phyloP scores from a whole-genome alignment of 768 basidiomycete genomes.

The Serendipita vermifera region DNA sequence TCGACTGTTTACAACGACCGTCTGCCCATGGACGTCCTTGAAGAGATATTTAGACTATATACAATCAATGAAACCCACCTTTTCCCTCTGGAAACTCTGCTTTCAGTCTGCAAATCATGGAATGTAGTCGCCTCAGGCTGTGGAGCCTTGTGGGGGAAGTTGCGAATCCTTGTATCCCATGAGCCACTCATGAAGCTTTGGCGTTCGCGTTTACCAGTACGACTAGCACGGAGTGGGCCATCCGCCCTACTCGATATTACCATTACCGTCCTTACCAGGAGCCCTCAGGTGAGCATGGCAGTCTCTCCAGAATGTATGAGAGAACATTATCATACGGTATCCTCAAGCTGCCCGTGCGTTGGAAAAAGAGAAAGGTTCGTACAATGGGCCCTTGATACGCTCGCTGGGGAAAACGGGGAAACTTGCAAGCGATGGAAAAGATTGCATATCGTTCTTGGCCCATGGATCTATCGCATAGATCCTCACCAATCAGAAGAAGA shows the following conservation, averaged over 20 bases:
- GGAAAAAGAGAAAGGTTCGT: background rate
- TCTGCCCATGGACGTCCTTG: background rate
- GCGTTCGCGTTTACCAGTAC: background rate
- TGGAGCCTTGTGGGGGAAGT: background rate
- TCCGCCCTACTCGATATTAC: background rate
- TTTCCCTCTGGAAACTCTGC: background rate
- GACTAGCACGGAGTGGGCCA: background rate
- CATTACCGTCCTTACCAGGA: background rate
- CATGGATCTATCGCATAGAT: background rate
- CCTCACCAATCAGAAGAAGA: background rate
- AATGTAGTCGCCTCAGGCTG: background rate
- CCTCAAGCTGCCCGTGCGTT: background rate
- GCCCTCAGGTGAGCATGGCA: background rate
- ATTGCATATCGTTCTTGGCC: background rate
- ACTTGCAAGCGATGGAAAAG: background rate
- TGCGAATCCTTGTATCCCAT: too few species aligned
- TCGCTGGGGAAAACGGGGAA: background rate
- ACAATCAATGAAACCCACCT: background rate
- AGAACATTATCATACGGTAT: background rate
- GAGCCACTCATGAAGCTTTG: background rate
- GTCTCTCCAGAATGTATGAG: background rate
- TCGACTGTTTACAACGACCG: too few species aligned
- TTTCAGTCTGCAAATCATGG: background rate
- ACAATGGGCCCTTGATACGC: background rate
- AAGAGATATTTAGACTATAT: background rate